Conservation (phyloP, 345 rosid species). For the Hypericum perforatum region DNA sequence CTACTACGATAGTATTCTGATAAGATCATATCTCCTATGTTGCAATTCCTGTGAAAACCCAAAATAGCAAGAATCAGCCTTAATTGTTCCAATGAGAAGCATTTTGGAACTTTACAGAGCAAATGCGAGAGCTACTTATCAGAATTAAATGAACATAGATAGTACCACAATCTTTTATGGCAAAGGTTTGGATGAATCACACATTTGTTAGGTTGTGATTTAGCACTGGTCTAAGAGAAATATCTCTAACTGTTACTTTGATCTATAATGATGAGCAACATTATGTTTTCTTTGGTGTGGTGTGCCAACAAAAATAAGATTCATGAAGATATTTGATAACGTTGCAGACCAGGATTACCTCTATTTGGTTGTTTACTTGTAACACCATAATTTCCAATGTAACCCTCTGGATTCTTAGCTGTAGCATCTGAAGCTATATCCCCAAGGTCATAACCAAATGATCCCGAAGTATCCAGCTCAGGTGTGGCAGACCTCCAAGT, state of each 20-base stretch:
- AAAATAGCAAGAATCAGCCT: neutral
- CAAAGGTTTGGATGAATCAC: no score
- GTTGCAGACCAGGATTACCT: conserved; percentile 39
- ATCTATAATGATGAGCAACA: neutral
- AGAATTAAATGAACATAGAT: no score
- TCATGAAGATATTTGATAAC: neutral
- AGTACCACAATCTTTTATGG: no score
- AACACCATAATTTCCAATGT: conserved; percentile 60
- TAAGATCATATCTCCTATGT: conserved; percentile 43
- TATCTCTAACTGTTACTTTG: neutral
- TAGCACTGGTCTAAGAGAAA: neutral
- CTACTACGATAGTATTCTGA: conserved; percentile 33
- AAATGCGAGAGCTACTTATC: no score
- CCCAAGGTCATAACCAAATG: conserved; percentile 59
- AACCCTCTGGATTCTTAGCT: conserved; percentile 52
- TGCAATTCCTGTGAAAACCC: conserved; percentile 50
- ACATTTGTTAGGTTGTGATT: no score
- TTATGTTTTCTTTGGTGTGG: neutral
- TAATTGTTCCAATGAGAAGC: neutral
- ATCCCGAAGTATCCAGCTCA: conserved; percentile 53
- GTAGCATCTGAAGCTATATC: conserved; percentile 56
- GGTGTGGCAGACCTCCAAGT: conserved; percentile 63
- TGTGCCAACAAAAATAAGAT: neutral
- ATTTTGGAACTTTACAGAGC: no score
- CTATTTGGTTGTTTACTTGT: conserved; percentile 70